phyloP scores from a whole-genome alignment of 1,284 basidiomycete species.

The Butyriboletus appendiculatus region DNA sequence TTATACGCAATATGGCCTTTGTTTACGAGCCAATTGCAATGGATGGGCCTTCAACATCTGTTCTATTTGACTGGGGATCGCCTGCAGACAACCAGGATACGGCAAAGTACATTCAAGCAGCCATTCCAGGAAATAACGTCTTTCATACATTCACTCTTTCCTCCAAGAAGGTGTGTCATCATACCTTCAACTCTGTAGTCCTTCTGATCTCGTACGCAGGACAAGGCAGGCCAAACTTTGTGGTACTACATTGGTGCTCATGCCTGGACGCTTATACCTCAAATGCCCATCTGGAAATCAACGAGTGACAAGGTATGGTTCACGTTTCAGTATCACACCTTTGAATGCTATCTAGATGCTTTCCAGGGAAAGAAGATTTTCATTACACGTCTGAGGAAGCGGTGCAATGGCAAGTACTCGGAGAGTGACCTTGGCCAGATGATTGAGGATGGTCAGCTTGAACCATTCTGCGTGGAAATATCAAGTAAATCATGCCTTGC shows the following conservation, averaged over 20 bases:
- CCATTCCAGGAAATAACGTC: conserved; percentile 18
- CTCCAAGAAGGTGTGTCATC: conserved; percentile 39
- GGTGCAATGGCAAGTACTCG: conserved; percentile 26
- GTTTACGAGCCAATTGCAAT: conserved; percentile 54
- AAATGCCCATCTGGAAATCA: conserved; percentile 39
- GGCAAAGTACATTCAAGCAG: conserved; percentile 36
- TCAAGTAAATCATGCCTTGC: conserved; percentile 28
- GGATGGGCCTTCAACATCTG: conserved; percentile 43
- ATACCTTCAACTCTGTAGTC: not conserved
- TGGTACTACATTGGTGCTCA: conserved; percentile 52
- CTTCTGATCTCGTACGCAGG: conserved; percentile 27
- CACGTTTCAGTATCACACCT: not conserved
- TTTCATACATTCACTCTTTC: conserved; percentile 52
- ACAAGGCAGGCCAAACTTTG: conserved; percentile 18
- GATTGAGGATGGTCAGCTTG: conserved; percentile 39
- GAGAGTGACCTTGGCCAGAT: conserved; percentile 33
- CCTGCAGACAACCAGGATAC: conserved; percentile 35
- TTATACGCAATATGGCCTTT: conserved; percentile 44
- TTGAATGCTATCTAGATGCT: not conserved
- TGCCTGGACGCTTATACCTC: conserved; percentile 37
- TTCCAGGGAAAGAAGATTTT: conserved; percentile 38
- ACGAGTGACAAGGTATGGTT: conserved; percentile 38
- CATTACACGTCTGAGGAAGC: conserved; percentile 36
- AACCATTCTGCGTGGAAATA: conserved; percentile 44
- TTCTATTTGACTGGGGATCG: conserved; percentile 55